A percentile compares a stretch with the other conserved stretches of the same genome.
Conservation (phyloP, 2,329 filamentous ascomycete genomes). For the Xylariales sp. region DNA sequence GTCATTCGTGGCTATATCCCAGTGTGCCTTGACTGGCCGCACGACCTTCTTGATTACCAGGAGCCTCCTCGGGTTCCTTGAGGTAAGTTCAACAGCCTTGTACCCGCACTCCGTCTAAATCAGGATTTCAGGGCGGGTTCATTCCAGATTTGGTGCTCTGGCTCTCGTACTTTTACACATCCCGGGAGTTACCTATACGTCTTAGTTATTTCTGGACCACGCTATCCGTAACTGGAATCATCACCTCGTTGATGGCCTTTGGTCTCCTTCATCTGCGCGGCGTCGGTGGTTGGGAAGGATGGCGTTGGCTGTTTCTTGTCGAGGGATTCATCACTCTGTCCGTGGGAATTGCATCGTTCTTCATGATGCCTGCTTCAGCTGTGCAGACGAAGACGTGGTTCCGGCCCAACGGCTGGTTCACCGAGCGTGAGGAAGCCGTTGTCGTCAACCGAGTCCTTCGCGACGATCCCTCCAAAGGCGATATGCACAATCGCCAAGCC, state of each 20-base stretch:
- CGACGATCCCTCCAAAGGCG: constrained; percentile 54
- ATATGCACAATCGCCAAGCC: constrained; percentile 54
- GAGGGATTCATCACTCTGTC: constrained; percentile 50
- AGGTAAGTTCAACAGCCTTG: too few relatives aligned
- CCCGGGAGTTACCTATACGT: constrained; percentile 32
- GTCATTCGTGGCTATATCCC: constrained; percentile 24
- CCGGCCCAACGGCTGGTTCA: constrained; percentile 51
- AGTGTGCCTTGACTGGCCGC: constrained; percentile 20
- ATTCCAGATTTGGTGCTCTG: constrained; percentile 29
- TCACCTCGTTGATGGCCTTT: constrained; percentile 32
- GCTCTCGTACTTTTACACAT: constrained; percentile 30
- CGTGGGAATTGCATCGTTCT: constrained; percentile 42
- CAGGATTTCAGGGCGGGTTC: constrained; percentile 30
- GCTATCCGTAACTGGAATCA: constrained; percentile 26
- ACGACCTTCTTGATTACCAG: constrained; percentile 13
- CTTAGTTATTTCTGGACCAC: constrained; percentile 35
- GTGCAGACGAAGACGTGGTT: constrained; percentile 47
- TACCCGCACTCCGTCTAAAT: too few relatives aligned
- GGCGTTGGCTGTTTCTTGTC: constrained; percentile 49
- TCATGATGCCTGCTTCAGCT: constrained; percentile 46
- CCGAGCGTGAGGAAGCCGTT: constrained; percentile 51
- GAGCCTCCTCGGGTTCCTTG: constrained; percentile 13
- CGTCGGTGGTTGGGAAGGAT: constrained; percentile 31
- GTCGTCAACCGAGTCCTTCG: constrained; percentile 52
- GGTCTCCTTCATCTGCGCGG: constrained; percentile 33